phyloP scores from a whole-genome alignment of 179 eudicot genomes.

The Patellifolia procumbens region DNA sequence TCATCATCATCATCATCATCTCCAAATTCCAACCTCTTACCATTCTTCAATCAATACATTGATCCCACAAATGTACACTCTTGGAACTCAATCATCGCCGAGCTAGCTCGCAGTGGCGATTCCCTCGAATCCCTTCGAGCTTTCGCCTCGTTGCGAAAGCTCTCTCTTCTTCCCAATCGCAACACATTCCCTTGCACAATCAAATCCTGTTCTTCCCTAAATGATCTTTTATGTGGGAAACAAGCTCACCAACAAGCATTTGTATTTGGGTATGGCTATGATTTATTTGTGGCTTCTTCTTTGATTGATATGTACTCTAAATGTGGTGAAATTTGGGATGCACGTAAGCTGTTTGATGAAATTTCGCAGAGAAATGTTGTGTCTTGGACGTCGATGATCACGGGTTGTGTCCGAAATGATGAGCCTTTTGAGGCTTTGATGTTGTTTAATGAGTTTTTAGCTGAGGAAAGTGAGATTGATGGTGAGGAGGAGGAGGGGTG shows the following conservation, averaged over 20 bases:
- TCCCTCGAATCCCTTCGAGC: slow-evolving; percentile 64
- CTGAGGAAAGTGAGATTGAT: slow-evolving; percentile 27
- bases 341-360: slow-evolving; percentile 62
- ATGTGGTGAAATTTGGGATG: slow-evolving; percentile 53
- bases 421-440: slow-evolving; percentile 39
- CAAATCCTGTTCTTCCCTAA: slow-evolving; percentile 55
- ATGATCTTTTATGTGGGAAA: slow-evolving; percentile 43
- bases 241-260: slow-evolving; percentile 68
- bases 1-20: too few relatives aligned
- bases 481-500: slow-evolving; percentile 26
- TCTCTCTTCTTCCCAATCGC: slow-evolving; percentile 54
- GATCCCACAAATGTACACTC: slow-evolving; percentile 50
- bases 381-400: slow-evolving; percentile 70
- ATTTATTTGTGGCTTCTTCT: slow-evolving; percentile 58
- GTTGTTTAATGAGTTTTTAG: slow-evolving; percentile 50
- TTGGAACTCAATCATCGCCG: slow-evolving; percentile 73
- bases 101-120: slow-evolving; percentile 63
- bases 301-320: slow-evolving; percentile 66
- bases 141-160: slow-evolving; percentile 58
- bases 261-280: slow-evolving; percentile 48
- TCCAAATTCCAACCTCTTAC: slow-evolving; percentile 32
- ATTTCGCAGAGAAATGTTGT: slow-evolving; percentile 55
- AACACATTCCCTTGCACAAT: slow-evolving; percentile 64
- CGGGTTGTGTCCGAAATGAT: slow-evolving; percentile 60
- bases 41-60: slow-evolving; percentile 53